These are phyloP conservation scores for Pulveroboletus sp. DNA, from an alignment of 768 basidiomycete genomes.

Conservation along the genomic window DNA sequence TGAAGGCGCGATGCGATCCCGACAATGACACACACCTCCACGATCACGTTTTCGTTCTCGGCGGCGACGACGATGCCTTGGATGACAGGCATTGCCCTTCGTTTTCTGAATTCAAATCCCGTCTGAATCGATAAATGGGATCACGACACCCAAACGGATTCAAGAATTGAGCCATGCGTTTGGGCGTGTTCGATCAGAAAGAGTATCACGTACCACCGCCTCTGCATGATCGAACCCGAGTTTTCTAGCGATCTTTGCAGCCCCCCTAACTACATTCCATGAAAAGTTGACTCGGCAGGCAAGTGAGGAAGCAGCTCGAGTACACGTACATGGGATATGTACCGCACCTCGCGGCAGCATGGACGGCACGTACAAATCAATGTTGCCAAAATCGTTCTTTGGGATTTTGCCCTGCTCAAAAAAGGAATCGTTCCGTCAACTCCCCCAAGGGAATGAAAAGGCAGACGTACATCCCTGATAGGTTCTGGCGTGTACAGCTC, in stretches of 20 bases:
- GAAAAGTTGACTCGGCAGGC: constrained; percentile 5
- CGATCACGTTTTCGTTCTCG: constrained; percentile 66
- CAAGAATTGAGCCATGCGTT: constrained; percentile 4
- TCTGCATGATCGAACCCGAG: constrained; percentile 90
- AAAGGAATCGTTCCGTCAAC: constrained; percentile 7
- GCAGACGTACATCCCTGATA: constrained; percentile 71
- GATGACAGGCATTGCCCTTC: constrained; percentile 78
- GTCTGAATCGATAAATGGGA: constrained; percentile 46
- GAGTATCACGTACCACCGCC: constrained; percentile 71
- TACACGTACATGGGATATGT: constrained; percentile 82
- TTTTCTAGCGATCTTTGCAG: constrained; percentile 82
- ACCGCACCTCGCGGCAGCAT: constrained; percentile 89
- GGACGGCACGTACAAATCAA: constrained; percentile 90
- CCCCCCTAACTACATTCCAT: constrained; percentile 62
- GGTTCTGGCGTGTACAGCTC: constrained; percentile 75
- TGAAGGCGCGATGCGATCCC: constrained; percentile 2
- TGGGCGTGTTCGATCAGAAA: constrained; percentile 6
- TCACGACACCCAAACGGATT: not conserved
- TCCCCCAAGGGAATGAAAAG: not conserved
- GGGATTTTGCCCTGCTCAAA: constrained; percentile 77
- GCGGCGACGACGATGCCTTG: constrained; percentile 83
- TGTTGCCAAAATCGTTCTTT: constrained; percentile 95
- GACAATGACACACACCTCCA: constrained; percentile 56
- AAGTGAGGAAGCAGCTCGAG: constrained; percentile 7
- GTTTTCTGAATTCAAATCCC: constrained; percentile 95